Evolutionary conservation across 2,329 filamentous ascomycete genomes (phyloP), one percentile per base, ranked within the genome.

Genomic region (Trichoderma aggressivum): DNA sequence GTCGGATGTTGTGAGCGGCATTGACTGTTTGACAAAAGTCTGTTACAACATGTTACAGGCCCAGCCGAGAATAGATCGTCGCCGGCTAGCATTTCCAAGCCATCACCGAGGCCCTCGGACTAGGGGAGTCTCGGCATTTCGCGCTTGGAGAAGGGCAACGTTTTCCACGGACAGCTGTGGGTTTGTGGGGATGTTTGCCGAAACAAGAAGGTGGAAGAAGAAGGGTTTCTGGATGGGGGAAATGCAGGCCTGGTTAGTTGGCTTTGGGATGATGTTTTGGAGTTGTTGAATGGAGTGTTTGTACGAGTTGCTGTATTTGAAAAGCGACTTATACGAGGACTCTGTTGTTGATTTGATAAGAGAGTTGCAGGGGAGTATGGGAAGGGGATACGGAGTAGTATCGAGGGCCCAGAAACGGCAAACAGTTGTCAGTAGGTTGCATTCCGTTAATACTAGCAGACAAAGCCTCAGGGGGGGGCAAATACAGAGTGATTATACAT

Each of bases 101-200:
- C 36, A 53, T n/a, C 18, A 56, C 24, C 16, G 12, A 28, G 24
- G 16, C 5, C 5, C 11, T 34, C 14, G n/a, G 26, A 55, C 64
- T 67, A 67, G 64, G 64, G 64, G 64, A 67, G 34, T 59, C 64
- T 67, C 64, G 64, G 64, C 64, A 11, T 21, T 67, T n/a, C 16
- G 26, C 53, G 26, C 36, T n/a, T 43, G 24, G 28, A 47, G 39
- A 43, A 47, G 24, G 24, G 18, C 21, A 18, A 7, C 18, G 24
- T 56, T 39, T 18, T 14, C 47, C 47, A 24, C 14, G n/a, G 21
- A 30, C 56, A 14, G 10, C 11, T 55, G 30, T 39, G 63, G 30
- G n/a, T 34, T 39, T 65, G 47, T 53, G 62, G 62, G 32, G 32
- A n/a, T 26, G 47, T 10, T 5, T n/a, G 24, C 50, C 50, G 18